Evolutionary conservation across 768 basidiomycete genomes (phyloP).

Genomic region (Russula griseocarnosa): DNA sequence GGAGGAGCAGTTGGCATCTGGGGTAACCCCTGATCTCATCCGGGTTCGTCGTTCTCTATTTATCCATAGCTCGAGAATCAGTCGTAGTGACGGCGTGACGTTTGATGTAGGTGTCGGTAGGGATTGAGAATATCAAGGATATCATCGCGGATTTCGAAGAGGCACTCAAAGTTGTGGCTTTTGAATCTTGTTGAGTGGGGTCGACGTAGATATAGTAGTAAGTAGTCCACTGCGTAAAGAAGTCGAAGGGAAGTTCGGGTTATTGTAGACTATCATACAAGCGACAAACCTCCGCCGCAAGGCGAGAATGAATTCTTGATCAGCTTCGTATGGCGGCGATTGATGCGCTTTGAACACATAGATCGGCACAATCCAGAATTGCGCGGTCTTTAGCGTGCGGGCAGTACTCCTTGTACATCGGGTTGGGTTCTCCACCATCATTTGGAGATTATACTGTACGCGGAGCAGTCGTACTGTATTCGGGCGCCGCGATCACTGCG

Average conservation of each 20-base stretch:
- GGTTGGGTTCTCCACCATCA: too few species aligned
- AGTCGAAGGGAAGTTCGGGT: neutral
- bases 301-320: too few species aligned
- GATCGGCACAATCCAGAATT: too few species aligned
- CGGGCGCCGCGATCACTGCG: too few species aligned
- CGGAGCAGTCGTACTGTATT: too few species aligned
- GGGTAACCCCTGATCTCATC: slow-evolving; percentile 73
- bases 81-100: neutral
- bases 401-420: too few species aligned
- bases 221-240: neutral
- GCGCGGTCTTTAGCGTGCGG: too few species aligned
- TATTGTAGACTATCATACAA: neutral
- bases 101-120: slow-evolving; percentile 39
- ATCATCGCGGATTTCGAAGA: slow-evolving; percentile 44
- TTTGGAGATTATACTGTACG: too few species aligned
- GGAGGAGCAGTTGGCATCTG: slow-evolving; percentile 59
- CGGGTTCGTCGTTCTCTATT: slow-evolving; percentile 43
- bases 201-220: neutral
- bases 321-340: too few species aligned
- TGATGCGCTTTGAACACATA: too few species aligned
- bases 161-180: slow-evolving; percentile 36
- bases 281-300: too few species aligned
- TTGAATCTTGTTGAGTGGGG: neutral
- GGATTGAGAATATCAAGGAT: slow-evolving; percentile 42
- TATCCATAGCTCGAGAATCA: neutral